Conservation (phyloP, 352 stramenopile genomes). For the Globisporangium paroecandrum region DNA sequence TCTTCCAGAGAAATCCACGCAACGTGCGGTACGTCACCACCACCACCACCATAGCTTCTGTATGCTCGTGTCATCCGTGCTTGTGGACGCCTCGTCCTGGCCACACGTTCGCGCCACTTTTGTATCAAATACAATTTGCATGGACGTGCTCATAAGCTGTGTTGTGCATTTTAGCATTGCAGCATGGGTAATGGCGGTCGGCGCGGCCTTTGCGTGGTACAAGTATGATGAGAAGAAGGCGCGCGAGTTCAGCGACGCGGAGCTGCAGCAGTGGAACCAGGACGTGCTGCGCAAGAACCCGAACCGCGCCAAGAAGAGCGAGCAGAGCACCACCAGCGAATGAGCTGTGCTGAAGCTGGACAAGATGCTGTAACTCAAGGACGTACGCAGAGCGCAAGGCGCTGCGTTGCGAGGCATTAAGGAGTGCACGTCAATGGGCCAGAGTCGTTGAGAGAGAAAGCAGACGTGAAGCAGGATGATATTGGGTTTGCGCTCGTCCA, state of each 20-base stretch:
- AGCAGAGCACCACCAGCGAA: constrained; percentile 20
- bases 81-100: background rate
- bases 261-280: too few species aligned
- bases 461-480: too few species aligned
- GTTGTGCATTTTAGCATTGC: constrained; percentile 32
- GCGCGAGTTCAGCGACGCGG: constrained; percentile 27
- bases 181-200: constrained; percentile 45
- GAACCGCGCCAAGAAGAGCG: background rate
- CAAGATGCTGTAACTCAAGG: background rate
- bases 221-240: constrained; percentile 56
- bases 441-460: background rate
- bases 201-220: constrained; percentile 43
- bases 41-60: background rate
- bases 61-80: background rate
- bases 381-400: background rate
- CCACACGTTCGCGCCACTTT: background rate
- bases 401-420: background rate
- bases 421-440: background rate
- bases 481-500: too few species aligned
- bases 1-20: constrained; percentile 43
- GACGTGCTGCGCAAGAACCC: constrained; percentile 31
- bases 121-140: background rate
- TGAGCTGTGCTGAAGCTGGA: constrained; percentile 6
- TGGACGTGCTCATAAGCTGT: background rate
- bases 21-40: constrained; percentile 31